phyloP scores from a whole-genome alignment of 2,329 filamentous ascomycete species.

The Lasiodiplodia citricola region DNA sequence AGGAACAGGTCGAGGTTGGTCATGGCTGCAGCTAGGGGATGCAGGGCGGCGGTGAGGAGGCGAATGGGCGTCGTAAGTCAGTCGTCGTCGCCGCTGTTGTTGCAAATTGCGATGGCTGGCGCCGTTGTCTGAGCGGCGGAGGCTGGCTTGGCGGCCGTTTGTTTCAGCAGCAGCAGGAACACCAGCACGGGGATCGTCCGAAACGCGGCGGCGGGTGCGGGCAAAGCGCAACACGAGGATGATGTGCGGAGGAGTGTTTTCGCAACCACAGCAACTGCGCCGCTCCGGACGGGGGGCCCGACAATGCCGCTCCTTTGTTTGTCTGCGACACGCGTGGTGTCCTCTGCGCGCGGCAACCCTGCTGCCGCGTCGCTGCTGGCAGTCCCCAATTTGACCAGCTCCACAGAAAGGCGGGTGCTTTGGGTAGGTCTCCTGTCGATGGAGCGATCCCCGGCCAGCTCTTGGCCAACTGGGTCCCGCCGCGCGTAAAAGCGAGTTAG shows the following conservation, averaged over 20 bases:
- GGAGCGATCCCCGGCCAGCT: conserved; percentile 11
- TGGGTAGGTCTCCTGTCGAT: conserved; percentile 25
- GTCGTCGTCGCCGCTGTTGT: conserved; percentile 14
- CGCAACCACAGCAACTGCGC: conserved; percentile 1
- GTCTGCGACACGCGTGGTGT: conserved; percentile 16
- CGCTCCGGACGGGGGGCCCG: not conserved
- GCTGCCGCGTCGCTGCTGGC: conserved; percentile 6
- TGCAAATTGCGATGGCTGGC: conserved; percentile 23
- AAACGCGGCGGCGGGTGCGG: not conserved
- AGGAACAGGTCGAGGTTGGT: conserved; percentile 72
- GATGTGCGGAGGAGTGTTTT: not conserved
- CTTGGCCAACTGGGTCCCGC: conserved; percentile 12
- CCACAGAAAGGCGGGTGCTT: conserved; percentile 6
- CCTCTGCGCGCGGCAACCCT: conserved; percentile 5
- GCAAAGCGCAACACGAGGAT: not conserved
- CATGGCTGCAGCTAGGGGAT: conserved; percentile 34
- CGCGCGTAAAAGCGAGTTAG: conserved; percentile 14
- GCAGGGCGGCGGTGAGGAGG: not conserved
- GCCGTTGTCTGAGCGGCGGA: conserved; percentile 16
- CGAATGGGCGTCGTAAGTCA: conserved; percentile 7
- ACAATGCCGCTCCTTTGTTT: not conserved
- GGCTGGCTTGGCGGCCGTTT: conserved; percentile 18
- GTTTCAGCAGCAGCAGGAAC: not conserved
- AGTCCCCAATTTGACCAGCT: conserved; percentile 7
- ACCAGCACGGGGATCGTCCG: conserved; percentile 5